These are phyloP conservation scores for Fistulifera solaris DNA, from an alignment of 108 stramenopile genomes.

Conservation along the genomic window DNA sequence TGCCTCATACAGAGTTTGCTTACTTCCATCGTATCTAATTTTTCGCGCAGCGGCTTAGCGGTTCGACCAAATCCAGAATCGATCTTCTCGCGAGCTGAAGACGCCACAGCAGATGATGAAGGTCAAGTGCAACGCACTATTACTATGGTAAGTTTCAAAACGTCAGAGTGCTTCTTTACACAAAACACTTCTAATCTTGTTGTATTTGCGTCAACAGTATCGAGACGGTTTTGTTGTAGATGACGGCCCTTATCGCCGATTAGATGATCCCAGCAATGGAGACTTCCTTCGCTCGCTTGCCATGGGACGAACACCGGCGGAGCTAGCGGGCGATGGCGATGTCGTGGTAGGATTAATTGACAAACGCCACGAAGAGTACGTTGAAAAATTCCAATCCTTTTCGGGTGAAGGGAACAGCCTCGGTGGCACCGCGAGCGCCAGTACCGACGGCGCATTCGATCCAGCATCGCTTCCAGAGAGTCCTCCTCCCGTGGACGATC, in stretches of 20 bases:
- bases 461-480: constrained; percentile 21
- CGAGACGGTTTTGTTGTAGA: constrained; percentile 91
- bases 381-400: constrained; percentile 47
- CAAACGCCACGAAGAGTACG: constrained; percentile 68
- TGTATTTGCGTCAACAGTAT: constrained; percentile 23
- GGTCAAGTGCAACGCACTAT: constrained; percentile 57
- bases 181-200: not conserved
- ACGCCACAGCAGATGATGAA: constrained; percentile 19
- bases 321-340: constrained; percentile 39
- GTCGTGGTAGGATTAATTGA: constrained; percentile 73
- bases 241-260: constrained; percentile 83
- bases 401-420: constrained; percentile 33
- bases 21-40: too few relatives aligned
- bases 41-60: constrained; percentile 82
- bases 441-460: constrained; percentile 34
- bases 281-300: constrained; percentile 81
- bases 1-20: too few relatives aligned
- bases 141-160: constrained; percentile 59
- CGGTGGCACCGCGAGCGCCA: constrained; percentile 11
- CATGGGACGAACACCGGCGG: constrained; percentile 60
- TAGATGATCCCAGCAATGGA: constrained; percentile 83
- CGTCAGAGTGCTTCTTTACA: not conserved
- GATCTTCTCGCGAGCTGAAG: constrained; percentile 46
- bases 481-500: constrained; percentile 22
- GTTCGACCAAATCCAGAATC: constrained; percentile 64